A percentile compares a stretch with the other conserved stretches of the same genome.
These are phyloP conservation scores for Eucalyptus marginata DNA, from an alignment of 345 rosid genomes.

Conservation along the genomic window DNA sequence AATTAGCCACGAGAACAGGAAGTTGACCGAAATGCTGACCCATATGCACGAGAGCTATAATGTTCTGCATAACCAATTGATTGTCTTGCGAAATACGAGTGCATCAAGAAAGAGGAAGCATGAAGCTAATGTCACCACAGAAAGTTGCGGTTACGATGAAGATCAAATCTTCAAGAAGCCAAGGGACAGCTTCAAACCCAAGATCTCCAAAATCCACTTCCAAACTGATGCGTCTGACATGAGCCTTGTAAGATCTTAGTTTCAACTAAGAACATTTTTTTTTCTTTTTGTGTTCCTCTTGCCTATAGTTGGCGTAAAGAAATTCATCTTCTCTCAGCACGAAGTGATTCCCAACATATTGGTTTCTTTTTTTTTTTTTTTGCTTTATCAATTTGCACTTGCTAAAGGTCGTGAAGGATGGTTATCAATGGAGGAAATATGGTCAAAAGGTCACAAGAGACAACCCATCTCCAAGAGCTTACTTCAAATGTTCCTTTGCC, in stretches of 20 bases:
- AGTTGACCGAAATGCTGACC: constrained; percentile 7
- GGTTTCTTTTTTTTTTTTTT: not conserved
- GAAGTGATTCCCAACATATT: not conserved
- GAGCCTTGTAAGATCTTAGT: constrained; percentile 40
- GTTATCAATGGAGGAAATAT: constrained; percentile 94
- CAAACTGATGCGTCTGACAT: constrained; percentile 37
- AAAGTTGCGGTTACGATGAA: constrained; percentile 2
- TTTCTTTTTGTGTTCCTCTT: not conserved
- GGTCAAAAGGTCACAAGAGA: constrained; percentile 94
- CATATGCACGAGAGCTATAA: constrained; percentile 7
- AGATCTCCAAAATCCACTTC: constrained; percentile 20
- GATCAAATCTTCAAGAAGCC: constrained; percentile 30
- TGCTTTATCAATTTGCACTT: not conserved
- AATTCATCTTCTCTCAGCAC: not conserved
- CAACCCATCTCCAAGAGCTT: constrained; percentile 91
- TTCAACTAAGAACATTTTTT: not conserved
- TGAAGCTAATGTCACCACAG: constrained; percentile 2
- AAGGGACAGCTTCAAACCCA: constrained; percentile 20
- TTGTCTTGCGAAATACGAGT: not conserved
- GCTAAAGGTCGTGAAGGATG: constrained; percentile 65
- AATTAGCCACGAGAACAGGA: constrained; percentile 15
- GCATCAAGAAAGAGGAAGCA: constrained; percentile 5
- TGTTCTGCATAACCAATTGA: constrained; percentile 5
- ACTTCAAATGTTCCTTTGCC: constrained; percentile 76
- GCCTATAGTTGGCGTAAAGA: not conserved